phyloP scores from a whole-genome alignment of 805 yeast genomes.

The Citeromyces matritensis region DNA sequence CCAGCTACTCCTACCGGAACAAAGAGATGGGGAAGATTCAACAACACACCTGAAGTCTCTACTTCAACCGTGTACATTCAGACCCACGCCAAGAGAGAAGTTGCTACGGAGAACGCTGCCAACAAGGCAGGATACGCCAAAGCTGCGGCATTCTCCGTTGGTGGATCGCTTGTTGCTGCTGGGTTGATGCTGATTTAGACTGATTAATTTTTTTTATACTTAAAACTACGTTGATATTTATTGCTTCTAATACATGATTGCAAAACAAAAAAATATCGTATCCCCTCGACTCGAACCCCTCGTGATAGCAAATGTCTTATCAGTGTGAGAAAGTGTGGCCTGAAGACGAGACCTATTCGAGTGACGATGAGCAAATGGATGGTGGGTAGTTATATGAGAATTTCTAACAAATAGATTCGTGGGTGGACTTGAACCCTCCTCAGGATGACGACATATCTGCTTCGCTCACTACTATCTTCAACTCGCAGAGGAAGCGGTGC shows the following conservation, averaged over 20 bases:
- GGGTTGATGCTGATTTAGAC: neutral
- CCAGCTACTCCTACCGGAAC: conserved; percentile 18
- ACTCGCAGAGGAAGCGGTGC: no score
- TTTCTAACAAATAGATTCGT: no score
- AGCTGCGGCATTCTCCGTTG: neutral
- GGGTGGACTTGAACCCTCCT: no score
- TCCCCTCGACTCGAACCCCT: no score
- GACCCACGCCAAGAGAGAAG: neutral
- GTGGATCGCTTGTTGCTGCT: neutral
- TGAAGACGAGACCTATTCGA: no score
- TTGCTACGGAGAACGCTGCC: neutral
- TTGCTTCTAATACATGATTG: neutral
- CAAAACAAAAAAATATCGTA: no score
- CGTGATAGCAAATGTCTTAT: no score
- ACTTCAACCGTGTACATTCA: conserved; percentile 8
- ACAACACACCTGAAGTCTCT: conserved; percentile 23
- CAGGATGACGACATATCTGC: no score
- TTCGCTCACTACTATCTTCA: no score
- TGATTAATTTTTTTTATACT: neutral
- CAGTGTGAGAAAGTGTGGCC: no score
- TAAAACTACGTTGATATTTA: neutral
- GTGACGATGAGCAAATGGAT: no score
- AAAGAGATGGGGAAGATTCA: conserved; percentile 31
- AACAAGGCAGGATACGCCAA: neutral
- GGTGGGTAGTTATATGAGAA: no score